Evolutionary conservation across 1,139 yeast species (phyloP).

Genomic region (Kodamaea sp.): DNA sequence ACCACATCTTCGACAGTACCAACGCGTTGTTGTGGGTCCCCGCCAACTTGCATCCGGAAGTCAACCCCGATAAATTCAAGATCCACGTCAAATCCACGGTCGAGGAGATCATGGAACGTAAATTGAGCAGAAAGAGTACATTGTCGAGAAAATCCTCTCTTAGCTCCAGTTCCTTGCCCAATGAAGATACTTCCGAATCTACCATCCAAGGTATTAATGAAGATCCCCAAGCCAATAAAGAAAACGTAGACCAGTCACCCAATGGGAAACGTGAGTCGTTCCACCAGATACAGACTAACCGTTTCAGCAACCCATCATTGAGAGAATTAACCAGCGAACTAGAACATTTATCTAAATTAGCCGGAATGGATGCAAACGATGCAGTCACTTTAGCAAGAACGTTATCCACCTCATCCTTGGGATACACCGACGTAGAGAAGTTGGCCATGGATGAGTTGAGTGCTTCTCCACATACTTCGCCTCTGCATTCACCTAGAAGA

Average conservation of each 20-base stretch:
- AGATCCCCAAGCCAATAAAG: constrained; percentile 1
- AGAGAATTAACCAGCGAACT: constrained; percentile 67
- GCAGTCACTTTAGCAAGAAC: constrained; percentile 77
- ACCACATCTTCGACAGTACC: constrained; percentile 27
- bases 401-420: constrained; percentile 59
- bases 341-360: constrained; percentile 63
- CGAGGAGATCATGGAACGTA: constrained; percentile 64
- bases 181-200: constrained; percentile 8
- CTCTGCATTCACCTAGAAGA: constrained; percentile 15
- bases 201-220: constrained; percentile 4
- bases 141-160: constrained; percentile 37
- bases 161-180: constrained; percentile 8
- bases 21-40: constrained; percentile 81
- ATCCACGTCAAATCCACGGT: constrained; percentile 79
- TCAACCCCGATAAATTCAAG: constrained; percentile 89
- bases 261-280: constrained; percentile 12
- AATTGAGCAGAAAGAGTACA: constrained; percentile 32
- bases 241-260: constrained; percentile 1
- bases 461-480: constrained; percentile 17
- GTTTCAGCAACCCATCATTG: constrained; percentile 54
- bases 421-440: constrained; percentile 54
- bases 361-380: constrained; percentile 73
- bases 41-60: constrained; percentile 88
- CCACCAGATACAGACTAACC: constrained; percentile 10
- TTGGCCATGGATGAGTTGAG: constrained; percentile 45